Percentiles rank a stretch among this genome's conserved stretches.
Conservation (phyloP, 371 early-diverging fungal genomes). For the Lichtheimia corymbifera region DNA sequence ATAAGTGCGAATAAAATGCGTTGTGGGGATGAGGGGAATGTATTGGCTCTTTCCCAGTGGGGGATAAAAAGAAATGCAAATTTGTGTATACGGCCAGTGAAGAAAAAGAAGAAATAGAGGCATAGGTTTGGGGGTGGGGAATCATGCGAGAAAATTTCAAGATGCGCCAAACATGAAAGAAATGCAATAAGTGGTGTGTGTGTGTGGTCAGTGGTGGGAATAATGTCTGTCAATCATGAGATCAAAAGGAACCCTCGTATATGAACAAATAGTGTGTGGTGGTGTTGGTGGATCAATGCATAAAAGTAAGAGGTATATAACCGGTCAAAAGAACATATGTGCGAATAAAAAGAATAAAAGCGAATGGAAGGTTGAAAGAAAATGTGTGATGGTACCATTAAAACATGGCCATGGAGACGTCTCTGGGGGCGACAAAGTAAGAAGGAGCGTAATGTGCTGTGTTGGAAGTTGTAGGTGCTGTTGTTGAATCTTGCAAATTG, state of each 20-base stretch:
- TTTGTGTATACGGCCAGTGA: conserved; percentile 11
- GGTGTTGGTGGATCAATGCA: conserved; percentile 10
- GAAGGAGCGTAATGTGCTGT: conserved; percentile 4
- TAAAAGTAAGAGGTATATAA: conserved; percentile 5
- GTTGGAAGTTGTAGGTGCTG: neutral
- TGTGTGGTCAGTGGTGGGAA: neutral
- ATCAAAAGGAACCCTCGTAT: conserved; percentile 10
- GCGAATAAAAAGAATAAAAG: conserved; percentile 8
- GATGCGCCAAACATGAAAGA: conserved; percentile 2
- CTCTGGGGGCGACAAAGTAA: conserved; percentile 17
- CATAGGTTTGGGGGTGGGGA: conserved; percentile 3
- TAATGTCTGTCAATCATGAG: conserved; percentile 11
- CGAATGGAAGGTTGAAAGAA: conserved; percentile 12
- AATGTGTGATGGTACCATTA: neutral
- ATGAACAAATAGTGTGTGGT: neutral
- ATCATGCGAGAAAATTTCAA: conserved; percentile 3
- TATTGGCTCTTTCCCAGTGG: conserved; percentile 2
- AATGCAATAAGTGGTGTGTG: conserved; percentile 1
- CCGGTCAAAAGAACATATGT: neutral
- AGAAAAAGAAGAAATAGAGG: conserved; percentile 9
- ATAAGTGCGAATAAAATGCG: neutral
- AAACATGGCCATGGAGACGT: conserved; percentile 17
- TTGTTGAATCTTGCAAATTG: neutral
- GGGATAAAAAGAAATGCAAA: conserved; percentile 9
- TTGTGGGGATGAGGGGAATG: neutral